phyloP scores from a whole-genome alignment of 352 stramenopile species.

The Globisporangium spiculum region DNA sequence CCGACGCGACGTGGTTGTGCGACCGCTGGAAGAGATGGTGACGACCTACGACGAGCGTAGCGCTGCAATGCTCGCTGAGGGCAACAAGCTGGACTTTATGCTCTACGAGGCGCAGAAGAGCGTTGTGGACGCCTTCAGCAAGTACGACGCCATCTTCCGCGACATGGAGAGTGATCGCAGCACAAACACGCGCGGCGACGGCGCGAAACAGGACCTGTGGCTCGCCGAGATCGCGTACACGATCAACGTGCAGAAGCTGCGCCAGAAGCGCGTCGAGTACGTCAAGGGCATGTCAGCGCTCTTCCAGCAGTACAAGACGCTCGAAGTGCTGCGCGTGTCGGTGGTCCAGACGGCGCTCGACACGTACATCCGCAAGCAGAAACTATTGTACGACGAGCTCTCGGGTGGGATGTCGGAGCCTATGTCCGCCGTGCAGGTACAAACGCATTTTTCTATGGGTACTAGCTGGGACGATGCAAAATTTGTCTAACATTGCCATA shows the following conservation, averaged over 20 bases:
- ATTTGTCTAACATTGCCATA: background rate
- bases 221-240: slow-evolving; percentile 73
- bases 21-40: slow-evolving; percentile 75
- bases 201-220: slow-evolving; percentile 54
- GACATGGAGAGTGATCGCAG: slow-evolving; percentile 47
- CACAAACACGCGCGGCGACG: slow-evolving; percentile 12
- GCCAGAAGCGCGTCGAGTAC: slow-evolving; percentile 64
- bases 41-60: slow-evolving; percentile 59
- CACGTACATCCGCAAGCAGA: slow-evolving; percentile 81
- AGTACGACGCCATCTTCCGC: slow-evolving; percentile 57
- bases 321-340: slow-evolving; percentile 65
- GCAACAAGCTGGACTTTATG: slow-evolving; percentile 46
- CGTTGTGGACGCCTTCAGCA: slow-evolving; percentile 54
- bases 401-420: slow-evolving; percentile 62
- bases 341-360: slow-evolving; percentile 76
- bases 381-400: slow-evolving; percentile 72
- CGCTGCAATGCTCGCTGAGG: slow-evolving; percentile 47
- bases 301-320: slow-evolving; percentile 82
- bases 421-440: slow-evolving; percentile 58
- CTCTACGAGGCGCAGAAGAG: slow-evolving; percentile 55
- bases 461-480: background rate
- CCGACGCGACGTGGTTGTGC: slow-evolving; percentile 62
- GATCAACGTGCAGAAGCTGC: slow-evolving; percentile 67
- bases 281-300: slow-evolving; percentile 80
- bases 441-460: background rate